phyloP scores from a whole-genome alignment of 495 filamentous ascomycete species.

The Talaromyces ruber region DNA sequence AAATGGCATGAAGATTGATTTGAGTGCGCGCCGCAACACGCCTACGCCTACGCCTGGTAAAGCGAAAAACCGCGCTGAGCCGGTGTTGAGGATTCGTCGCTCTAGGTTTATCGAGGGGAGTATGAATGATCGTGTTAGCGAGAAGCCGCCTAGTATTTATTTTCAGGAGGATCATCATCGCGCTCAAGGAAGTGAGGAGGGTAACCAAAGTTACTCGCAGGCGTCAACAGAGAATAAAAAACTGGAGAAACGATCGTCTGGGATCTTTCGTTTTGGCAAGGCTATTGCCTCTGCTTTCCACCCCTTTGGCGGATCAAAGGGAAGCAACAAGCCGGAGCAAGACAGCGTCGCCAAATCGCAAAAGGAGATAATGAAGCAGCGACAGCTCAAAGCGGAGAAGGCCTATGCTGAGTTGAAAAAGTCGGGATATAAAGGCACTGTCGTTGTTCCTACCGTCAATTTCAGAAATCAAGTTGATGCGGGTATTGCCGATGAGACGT shows the following conservation, averaged over 20 bases:
- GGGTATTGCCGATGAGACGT: constrained; percentile 26
- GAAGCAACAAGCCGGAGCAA: constrained; percentile 20
- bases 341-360: constrained; percentile 14
- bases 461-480: constrained; percentile 10
- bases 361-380: constrained; percentile 22
- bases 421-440: constrained; percentile 44
- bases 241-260: constrained; percentile 21
- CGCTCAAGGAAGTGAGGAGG: not conserved
- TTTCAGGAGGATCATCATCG: constrained; percentile 34
- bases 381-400: constrained; percentile 40
- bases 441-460: constrained; percentile 11
- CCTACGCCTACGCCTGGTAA: not conserved
- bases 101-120: constrained; percentile 65
- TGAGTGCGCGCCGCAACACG: not conserved
- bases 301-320: constrained; percentile 20
- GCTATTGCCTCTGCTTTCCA: constrained; percentile 47
- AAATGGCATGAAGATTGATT: constrained; percentile 7
- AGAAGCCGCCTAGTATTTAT: constrained; percentile 57
- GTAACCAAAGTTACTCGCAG: constrained; percentile 2
- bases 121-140: constrained; percentile 68
- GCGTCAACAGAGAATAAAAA: not conserved
- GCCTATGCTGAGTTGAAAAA: constrained; percentile 57
- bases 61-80: not conserved
- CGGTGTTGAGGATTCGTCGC: constrained; percentile 26
- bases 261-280: constrained; percentile 53